Conservation (phyloP, 2,329 filamentous ascomycete genomes). For the Rhytidhysteron rufulum region DNA sequence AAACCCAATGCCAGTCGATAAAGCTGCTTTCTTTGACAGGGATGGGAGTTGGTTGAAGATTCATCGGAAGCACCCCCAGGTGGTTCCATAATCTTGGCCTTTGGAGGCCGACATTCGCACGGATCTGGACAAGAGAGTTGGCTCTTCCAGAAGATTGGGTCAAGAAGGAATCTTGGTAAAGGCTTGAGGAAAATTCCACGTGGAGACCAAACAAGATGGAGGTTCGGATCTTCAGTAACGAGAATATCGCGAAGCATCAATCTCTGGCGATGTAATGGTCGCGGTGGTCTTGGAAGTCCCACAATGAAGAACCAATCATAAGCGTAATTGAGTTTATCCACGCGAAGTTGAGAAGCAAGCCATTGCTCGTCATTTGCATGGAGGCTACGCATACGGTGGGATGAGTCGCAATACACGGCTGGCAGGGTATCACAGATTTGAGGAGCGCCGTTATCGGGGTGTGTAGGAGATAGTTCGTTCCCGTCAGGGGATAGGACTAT, state of each 20-base stretch:
- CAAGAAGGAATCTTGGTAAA: conserved; percentile 6
- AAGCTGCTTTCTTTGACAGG: no score
- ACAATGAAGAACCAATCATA: conserved; percentile 11
- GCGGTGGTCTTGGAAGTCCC: conserved; percentile 8
- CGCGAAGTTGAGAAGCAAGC: conserved; percentile 5
- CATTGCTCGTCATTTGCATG: no score
- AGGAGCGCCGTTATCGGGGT: no score
- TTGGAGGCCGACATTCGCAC: no score
- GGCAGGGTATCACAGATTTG: no score
- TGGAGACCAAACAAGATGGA: conserved; percentile 32
- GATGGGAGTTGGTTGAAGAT: no score
- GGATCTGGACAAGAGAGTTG: no score
- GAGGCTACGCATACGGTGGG: no score
- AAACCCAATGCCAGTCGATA: conserved; percentile 13
- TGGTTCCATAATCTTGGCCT: no score
- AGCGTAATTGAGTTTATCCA: conserved; percentile 9
- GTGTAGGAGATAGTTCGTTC: no score
- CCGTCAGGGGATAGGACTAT: no score
- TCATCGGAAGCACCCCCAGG: conserved; percentile 9
- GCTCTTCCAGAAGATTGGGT: conserved; percentile 9
- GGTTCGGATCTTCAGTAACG: conserved; percentile 30
- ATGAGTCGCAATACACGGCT: no score
- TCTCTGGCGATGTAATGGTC: conserved; percentile 25
- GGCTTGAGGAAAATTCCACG: conserved; percentile 2
- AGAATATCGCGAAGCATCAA: conserved; percentile 26